Percentiles rank a stretch among this genome's conserved stretches.
phyloP scores from a whole-genome alignment of 129 eudicot species.

The Helianthus tuberosus region DNA sequence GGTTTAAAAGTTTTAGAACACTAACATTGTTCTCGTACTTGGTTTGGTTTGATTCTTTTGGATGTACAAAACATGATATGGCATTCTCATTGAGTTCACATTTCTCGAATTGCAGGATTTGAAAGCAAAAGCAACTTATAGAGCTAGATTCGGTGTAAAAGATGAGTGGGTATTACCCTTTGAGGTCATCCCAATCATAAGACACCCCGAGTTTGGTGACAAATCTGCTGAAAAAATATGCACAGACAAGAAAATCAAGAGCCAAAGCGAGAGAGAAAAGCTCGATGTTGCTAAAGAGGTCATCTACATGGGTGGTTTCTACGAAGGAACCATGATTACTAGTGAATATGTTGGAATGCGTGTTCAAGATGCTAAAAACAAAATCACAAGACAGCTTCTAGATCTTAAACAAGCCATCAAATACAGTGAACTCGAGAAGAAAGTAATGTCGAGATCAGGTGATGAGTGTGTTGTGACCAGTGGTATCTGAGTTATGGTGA shows the following conservation, averaged over 20 bases:
- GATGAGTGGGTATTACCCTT: slow-evolving; percentile 83
- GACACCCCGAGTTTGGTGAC: slow-evolving; percentile 77
- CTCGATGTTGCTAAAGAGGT: slow-evolving; percentile 85
- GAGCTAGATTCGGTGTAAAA: slow-evolving; percentile 72
- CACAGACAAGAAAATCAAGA: slow-evolving; percentile 75
- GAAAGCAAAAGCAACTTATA: slow-evolving; percentile 69
- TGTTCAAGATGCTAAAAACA: slow-evolving; percentile 74
- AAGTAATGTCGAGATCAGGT: slow-evolving; percentile 88
- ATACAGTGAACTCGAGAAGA: slow-evolving; percentile 88
- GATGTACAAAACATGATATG: too few relatives aligned
- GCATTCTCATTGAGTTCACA: neutral
- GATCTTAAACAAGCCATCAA: slow-evolving; percentile 67
- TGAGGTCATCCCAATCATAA: slow-evolving; percentile 76
- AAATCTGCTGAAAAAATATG: slow-evolving; percentile 85
- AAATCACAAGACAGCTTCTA: slow-evolving; percentile 59
- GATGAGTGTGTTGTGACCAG: slow-evolving; percentile 96
- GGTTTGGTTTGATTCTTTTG: neutral
- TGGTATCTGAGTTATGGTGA: slow-evolving; percentile 93
- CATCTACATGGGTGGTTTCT: slow-evolving; percentile 78
- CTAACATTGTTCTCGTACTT: neutral
- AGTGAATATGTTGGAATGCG: slow-evolving; percentile 66
- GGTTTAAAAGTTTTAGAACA: too few relatives aligned
- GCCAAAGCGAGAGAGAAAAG: slow-evolving; percentile 88
- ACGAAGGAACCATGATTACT: slow-evolving; percentile 73
- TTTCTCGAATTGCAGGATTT: slow-evolving; percentile 56